Conservation (phyloP, 345 rosid species). For the Cardamine occulta region DNA sequence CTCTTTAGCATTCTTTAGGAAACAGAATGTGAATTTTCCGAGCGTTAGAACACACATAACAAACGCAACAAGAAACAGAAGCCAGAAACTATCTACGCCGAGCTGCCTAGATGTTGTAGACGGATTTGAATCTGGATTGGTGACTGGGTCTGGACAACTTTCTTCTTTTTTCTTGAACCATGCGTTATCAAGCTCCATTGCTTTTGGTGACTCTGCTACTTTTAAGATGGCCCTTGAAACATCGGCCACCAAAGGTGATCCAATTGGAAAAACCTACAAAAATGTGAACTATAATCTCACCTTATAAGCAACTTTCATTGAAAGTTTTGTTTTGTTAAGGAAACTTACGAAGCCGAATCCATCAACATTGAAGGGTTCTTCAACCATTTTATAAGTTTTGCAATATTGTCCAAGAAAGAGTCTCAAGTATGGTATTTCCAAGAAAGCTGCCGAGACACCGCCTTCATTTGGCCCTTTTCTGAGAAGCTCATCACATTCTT, state of each 20-base stretch:
- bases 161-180: slow-evolving; percentile 37
- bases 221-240: slow-evolving; percentile 51
- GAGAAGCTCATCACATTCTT: slow-evolving; percentile 48
- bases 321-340: too few species aligned
- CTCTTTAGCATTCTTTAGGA: slow-evolving; percentile 30
- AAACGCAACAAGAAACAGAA: slow-evolving; percentile 47
- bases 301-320: too few species aligned
- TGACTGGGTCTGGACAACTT: slow-evolving; percentile 40
- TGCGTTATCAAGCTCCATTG: slow-evolving; percentile 40
- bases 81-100: slow-evolving; percentile 49
- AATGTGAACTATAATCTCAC: neutral
- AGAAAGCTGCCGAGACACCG: slow-evolving; percentile 50
- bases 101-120: slow-evolving; percentile 41
- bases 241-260: slow-evolving; percentile 52
- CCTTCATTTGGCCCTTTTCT: slow-evolving; percentile 43
- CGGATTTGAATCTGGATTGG: slow-evolving; percentile 34
- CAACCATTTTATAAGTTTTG: slow-evolving; percentile 45
- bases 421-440: slow-evolving; percentile 46
- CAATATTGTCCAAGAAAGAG: slow-evolving; percentile 48
- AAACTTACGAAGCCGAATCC: slow-evolving; percentile 57
- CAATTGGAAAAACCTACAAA: slow-evolving; percentile 48
- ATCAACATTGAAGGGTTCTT: slow-evolving; percentile 42
- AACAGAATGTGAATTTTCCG: slow-evolving; percentile 34
- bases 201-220: slow-evolving; percentile 47
- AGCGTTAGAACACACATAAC: slow-evolving; percentile 39